Evolutionary conservation across 2,329 filamentous ascomycete species (phyloP), one percentile per base, ranked within the genome.

Genomic region (Calonectria honghensis): DNA sequence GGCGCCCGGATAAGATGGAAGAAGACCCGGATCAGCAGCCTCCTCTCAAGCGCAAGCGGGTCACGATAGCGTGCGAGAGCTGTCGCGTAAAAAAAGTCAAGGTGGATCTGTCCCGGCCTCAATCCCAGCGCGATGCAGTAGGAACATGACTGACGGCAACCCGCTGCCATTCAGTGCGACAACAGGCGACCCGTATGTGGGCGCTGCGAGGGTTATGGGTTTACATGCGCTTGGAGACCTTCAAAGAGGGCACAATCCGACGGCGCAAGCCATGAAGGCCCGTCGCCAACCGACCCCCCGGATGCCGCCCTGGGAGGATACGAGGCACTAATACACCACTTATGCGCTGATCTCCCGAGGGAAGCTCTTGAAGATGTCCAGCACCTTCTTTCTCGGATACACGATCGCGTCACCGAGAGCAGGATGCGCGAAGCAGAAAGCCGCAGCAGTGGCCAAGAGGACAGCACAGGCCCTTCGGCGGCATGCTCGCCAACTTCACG

Each of bases 81-180:
- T 59, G 54, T 14, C 54, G 54, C 20, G 10, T 59, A 14, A 59
- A 59, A 39, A 59, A 59, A 59, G 54, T 59, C 54, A 59, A 59
- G 54, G 32, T 59, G 54, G 32, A 59, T 59, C 54, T 37, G 14
- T 39, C 32, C 54, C 32, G 37, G 35, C 41, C n/a, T 37, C 54
- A n/a, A 35, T 13, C 11, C 32, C 20, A 35, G 24, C 20, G 54
- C 54, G 54, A 35, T 37, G 11, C 32, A 32, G 13, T 18, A 37
- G 54, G 20, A 59, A 59, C 54, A 24, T 59, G 54, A 59, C 54
- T 59, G 32, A 59, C 54, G 32, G 18, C 39, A 37, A 6, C 32
- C 32, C 32, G 32, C 54, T n/a, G n/a, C 32, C 54, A 59, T 59
- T 39, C 31, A 59, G 54, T 59, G 54, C n/a, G 54, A 37, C 32